Percentiles rank a stretch among this genome's conserved stretches.
Conservation (phyloP, 148 eudicot species). For the Spergularia marina region DNA sequence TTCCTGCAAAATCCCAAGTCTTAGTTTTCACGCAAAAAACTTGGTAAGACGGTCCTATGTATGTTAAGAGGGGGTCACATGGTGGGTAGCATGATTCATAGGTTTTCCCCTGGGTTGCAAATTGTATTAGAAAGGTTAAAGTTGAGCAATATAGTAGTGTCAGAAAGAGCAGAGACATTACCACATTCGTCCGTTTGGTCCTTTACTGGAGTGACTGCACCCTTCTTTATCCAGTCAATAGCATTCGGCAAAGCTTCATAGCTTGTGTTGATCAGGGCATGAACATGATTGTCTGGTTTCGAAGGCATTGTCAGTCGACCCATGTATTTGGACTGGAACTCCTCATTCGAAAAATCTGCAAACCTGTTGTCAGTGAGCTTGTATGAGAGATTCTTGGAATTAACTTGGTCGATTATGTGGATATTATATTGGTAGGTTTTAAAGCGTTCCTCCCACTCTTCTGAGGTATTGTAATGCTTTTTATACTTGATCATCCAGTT, state of each 20-base stretch:
- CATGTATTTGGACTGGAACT: conserved; percentile 40
- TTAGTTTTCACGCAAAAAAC: not conserved
- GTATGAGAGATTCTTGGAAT: conserved; percentile 27
- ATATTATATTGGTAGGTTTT: conserved; percentile 19
- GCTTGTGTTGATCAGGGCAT: not conserved
- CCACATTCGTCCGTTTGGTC: not conserved
- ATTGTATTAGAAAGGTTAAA: not conserved
- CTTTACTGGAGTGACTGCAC: conserved; percentile 3
- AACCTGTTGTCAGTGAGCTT: conserved; percentile 50
- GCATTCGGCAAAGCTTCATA: not conserved
- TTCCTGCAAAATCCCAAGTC: conserved; percentile 26
- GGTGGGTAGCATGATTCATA: no score
- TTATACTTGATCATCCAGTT: conserved; percentile 7
- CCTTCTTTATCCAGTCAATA: conserved; percentile 14
- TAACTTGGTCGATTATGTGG: conserved; percentile 9
- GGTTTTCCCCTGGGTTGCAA: no score
- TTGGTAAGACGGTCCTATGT: not conserved
- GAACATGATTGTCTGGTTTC: not conserved
- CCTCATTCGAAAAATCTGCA: conserved; percentile 56
- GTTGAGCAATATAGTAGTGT: no score
- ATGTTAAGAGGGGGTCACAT: not conserved
- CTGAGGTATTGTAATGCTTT: conserved; percentile 10
- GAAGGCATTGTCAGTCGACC: conserved; percentile 24
- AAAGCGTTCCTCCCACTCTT: conserved; percentile 21
- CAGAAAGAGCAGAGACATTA: not conserved